These are phyloP conservation scores for Tetrapisispora phaffii DNA, from an alignment of 805 yeast genomes.

Conservation along the genomic window DNA sequence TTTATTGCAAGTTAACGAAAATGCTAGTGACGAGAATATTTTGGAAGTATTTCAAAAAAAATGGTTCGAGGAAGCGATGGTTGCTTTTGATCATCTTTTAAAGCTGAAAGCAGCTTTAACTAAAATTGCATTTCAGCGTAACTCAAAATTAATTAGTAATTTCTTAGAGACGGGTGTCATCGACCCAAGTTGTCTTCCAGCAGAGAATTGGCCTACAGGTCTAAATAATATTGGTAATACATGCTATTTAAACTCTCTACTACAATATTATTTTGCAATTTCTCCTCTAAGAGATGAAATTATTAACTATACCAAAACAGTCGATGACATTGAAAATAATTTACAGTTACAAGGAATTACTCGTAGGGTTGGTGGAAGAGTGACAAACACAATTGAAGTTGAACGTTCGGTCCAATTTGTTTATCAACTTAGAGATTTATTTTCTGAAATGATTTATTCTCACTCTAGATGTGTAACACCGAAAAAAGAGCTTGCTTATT, in stretches of 20 bases:
- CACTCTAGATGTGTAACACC: slow-evolving; percentile 64
- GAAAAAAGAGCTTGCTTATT: slow-evolving; percentile 70
- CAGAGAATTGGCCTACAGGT: slow-evolving; percentile 79
- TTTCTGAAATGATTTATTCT: slow-evolving; percentile 57
- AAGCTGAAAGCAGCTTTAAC: slow-evolving; percentile 49
- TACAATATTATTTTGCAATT: slow-evolving; percentile 84
- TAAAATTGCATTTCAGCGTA: slow-evolving; percentile 42
- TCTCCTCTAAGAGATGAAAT: slow-evolving; percentile 67
- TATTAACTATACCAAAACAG: slow-evolving; percentile 40
- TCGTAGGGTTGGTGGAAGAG: slow-evolving; percentile 82
- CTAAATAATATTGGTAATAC: slow-evolving; percentile 92
- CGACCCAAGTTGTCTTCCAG: slow-evolving; percentile 49
- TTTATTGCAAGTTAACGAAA: slow-evolving; percentile 39
- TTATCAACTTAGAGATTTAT: slow-evolving; percentile 59
- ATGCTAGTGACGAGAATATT: slow-evolving; percentile 44
- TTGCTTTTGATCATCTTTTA: slow-evolving; percentile 39
- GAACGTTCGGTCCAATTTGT: slow-evolving; percentile 76
- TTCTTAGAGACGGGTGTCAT: slow-evolving; percentile 54
- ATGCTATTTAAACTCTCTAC: slow-evolving; percentile 80
- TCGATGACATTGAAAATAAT: slow-evolving; percentile 12
- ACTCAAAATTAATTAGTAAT: slow-evolving; percentile 45
- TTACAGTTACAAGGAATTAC: not conserved
- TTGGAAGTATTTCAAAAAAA: slow-evolving; percentile 27
- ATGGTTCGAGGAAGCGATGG: slow-evolving; percentile 20
- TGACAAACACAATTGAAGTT: slow-evolving; percentile 68